Percentiles rank a stretch among this genome's conserved stretches.
These are phyloP conservation scores for Gossypium davidsonii DNA, from an alignment of 441 rosid genomes.

Conservation along the genomic window DNA sequence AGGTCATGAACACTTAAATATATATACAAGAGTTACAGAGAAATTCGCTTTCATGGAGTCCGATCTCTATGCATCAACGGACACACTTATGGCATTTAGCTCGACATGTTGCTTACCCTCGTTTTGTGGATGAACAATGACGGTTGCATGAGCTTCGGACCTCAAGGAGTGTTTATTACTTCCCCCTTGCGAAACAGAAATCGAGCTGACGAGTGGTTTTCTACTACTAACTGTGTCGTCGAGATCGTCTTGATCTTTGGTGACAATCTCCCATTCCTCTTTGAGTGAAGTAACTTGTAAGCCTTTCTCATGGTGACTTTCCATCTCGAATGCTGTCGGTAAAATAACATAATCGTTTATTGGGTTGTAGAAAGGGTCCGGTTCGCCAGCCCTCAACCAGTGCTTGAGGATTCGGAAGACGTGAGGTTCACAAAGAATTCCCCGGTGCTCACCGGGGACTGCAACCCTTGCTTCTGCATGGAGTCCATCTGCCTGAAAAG, in stretches of 20 bases:
- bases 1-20: not conserved
- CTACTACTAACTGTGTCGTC: constrained; percentile 12
- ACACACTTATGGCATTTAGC: constrained; percentile 60
- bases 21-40: not conserved
- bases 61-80: constrained; percentile 43
- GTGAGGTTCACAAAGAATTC: constrained; percentile 77
- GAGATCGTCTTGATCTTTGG: constrained; percentile 27
- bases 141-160: constrained; percentile 59
- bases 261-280: constrained; percentile 84
- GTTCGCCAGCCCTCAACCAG: constrained; percentile 81
- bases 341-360: constrained; percentile 78
- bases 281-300: constrained; percentile 62
- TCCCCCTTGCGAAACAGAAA: constrained; percentile 41
- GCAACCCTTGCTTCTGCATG: constrained; percentile 91
- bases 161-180: constrained; percentile 23
- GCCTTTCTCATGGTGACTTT: constrained; percentile 50
- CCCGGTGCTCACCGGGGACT: constrained; percentile 88
- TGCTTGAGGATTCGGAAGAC: constrained; percentile 77
- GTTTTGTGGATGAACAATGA: constrained; percentile 41
- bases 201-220: constrained; percentile 40
- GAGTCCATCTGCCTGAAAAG: constrained; percentile 79
- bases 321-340: constrained; percentile 65
- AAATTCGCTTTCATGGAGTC: not conserved
- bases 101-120: constrained; percentile 69
- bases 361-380: constrained; percentile 86